Conservation (phyloP, 306 rosid species). For the Gastrolobium villosum region DNA sequence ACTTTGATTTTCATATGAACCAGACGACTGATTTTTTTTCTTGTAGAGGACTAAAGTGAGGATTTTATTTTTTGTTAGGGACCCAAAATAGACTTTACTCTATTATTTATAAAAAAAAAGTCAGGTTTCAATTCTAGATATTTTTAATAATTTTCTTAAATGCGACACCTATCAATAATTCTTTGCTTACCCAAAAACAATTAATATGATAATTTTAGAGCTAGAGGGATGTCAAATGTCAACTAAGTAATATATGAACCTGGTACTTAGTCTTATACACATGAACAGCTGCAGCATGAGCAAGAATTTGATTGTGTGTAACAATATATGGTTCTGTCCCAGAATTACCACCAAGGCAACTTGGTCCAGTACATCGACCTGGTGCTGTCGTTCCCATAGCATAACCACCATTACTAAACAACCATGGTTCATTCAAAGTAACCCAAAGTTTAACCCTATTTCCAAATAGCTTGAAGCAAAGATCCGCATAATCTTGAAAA, state of each 20-base stretch:
- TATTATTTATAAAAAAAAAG: too few species aligned
- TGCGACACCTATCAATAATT: too few species aligned
- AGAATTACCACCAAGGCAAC: constrained; percentile 19
- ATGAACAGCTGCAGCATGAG: constrained; percentile 23
- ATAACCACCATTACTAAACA: constrained; percentile 44
- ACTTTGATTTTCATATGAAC: too few species aligned
- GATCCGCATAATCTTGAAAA: constrained; percentile 23
- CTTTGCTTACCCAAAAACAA: too few species aligned
- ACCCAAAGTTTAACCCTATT: constrained; percentile 64
- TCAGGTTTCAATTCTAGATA: too few species aligned
- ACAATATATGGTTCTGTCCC: constrained; percentile 1
- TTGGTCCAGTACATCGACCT: constrained; percentile 2
- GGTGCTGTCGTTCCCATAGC: constrained; percentile 38
- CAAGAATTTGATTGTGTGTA: constrained; percentile 32
- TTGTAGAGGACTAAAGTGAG: too few species aligned
- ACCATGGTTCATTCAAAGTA: constrained; percentile 64
- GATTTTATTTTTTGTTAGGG: too few species aligned
- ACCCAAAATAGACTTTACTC: too few species aligned
- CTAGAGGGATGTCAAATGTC: too few species aligned
- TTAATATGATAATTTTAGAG: too few species aligned
- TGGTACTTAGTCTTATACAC: constrained; percentile 21
- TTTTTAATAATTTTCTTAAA: too few species aligned
- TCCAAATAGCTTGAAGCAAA: constrained; percentile 53
- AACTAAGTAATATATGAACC: background rate
- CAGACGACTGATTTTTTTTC: too few species aligned